A percentile compares a stretch with the other conserved stretches of the same genome.
These are phyloP conservation scores for Syzygium syzygioides DNA, from an alignment of 441 rosid genomes.

Conservation along the genomic window DNA sequence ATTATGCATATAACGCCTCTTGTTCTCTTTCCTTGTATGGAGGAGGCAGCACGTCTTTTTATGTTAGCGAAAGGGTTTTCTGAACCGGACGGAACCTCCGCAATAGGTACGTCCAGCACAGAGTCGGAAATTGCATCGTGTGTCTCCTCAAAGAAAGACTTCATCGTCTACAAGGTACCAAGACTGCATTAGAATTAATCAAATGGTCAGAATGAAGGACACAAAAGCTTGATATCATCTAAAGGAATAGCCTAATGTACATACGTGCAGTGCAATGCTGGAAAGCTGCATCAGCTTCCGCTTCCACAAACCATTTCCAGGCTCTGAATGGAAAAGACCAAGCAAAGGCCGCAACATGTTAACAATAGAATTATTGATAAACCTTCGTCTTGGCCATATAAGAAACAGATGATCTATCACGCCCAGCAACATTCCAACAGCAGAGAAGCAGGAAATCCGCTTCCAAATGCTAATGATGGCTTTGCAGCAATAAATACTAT, in stretches of 20 bases:
- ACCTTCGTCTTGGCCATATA: background rate
- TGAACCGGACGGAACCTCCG: conserved; percentile 38
- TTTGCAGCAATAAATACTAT: background rate
- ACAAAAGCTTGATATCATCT: background rate
- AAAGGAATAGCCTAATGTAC: background rate
- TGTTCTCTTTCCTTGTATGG: conserved; percentile 41
- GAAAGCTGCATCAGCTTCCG: conserved; percentile 85
- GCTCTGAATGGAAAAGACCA: conserved; percentile 54
- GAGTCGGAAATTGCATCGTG: conserved; percentile 57
- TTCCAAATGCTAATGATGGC: background rate
- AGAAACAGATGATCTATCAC: background rate
- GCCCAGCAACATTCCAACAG: background rate
- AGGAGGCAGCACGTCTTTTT: conserved; percentile 45
- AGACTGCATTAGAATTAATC: background rate
- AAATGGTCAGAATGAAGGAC: background rate
- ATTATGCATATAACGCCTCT: conserved; percentile 34
- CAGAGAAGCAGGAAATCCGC: background rate
- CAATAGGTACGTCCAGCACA: conserved; percentile 60
- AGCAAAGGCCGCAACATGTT: conserved; percentile 63
- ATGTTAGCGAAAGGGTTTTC: conserved; percentile 57
- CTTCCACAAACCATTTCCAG: conserved; percentile 79
- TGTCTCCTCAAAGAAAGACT: conserved; percentile 73
- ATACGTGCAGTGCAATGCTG: background rate
- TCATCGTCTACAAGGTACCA: conserved; percentile 49
- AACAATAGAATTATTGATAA: background rate